Evolutionary conservation across 371 early-diverging fungal genomes (phyloP).

Genomic region (Rhizopus delemar): DNA sequence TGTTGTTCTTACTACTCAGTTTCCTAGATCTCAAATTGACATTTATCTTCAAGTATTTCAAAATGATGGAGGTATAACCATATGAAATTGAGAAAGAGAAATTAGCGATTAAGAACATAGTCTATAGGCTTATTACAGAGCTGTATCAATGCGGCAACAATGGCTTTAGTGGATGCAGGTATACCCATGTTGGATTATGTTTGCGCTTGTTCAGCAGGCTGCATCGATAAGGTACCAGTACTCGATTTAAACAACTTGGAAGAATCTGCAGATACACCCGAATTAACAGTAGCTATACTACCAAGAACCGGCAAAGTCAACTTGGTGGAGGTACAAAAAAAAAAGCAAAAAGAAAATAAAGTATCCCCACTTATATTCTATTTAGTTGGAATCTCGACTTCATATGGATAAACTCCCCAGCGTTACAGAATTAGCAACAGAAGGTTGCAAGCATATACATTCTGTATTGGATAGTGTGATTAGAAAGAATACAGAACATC

Average conservation of each 20-base stretch:
- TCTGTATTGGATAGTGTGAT: slow-evolving; percentile 76
- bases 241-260: slow-evolving; percentile 88
- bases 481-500: slow-evolving; percentile 58
- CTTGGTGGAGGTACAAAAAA: slow-evolving; percentile 55
- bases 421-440: slow-evolving; percentile 76
- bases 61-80: slow-evolving; percentile 79
- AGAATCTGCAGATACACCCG: slow-evolving; percentile 85
- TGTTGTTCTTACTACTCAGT: slow-evolving; percentile 74
- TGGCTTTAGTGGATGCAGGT: slow-evolving; percentile 97
- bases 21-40: slow-evolving; percentile 88
- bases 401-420: slow-evolving; percentile 80
- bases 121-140: slow-evolving; percentile 63
- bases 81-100: not conserved
- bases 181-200: slow-evolving; percentile 96
- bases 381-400: slow-evolving; percentile 87
- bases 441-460: slow-evolving; percentile 85
- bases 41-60: slow-evolving; percentile 91
- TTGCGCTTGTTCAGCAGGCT: slow-evolving; percentile 92
- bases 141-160: slow-evolving; percentile 90
- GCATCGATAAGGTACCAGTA: slow-evolving; percentile 78
- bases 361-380: slow-evolving; percentile 7
- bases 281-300: slow-evolving; percentile 85
- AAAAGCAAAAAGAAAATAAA: not conserved
- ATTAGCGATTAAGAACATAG: not conserved
- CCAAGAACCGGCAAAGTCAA: slow-evolving; percentile 85